Conservation (phyloP, 2,329 filamentous ascomycete genomes). For the Diaporthe batatas region DNA sequence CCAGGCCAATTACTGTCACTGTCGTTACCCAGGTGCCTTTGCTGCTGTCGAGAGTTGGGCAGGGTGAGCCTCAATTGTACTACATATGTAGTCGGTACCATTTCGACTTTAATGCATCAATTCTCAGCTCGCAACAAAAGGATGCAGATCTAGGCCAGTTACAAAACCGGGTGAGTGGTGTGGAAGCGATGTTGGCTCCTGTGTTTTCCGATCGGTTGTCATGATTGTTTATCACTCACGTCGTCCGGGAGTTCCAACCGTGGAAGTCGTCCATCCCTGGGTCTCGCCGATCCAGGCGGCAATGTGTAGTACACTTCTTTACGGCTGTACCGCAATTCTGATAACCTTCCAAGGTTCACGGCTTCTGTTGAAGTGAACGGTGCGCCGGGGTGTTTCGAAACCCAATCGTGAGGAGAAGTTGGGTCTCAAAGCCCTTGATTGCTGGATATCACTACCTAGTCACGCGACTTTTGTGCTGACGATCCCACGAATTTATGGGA, state of each 20-base stretch:
- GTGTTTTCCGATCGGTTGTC: background rate
- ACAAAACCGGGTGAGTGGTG: background rate
- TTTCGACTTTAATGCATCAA: conserved; percentile 14
- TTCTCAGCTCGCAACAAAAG: conserved; percentile 7
- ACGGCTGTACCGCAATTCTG: background rate
- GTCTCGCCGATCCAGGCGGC: no score
- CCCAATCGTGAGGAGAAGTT: background rate
- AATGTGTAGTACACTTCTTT: background rate
- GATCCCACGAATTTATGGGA: no score
- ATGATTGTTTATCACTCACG: background rate
- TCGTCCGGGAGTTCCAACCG: background rate
- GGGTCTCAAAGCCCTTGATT: no score
- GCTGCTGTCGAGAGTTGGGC: background rate
- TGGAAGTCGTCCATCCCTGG: no score
- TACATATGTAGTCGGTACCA: background rate
- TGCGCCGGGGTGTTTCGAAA: background rate
- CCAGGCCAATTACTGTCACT: background rate
- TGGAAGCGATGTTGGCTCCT: background rate
- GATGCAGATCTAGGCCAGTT: background rate
- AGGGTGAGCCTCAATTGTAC: background rate
- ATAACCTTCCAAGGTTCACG: background rate
- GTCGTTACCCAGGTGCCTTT: conserved; percentile 5
- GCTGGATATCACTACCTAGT: no score
- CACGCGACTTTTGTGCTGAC: background rate
- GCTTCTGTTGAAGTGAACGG: background rate